phyloP scores from a whole-genome alignment of 2,329 filamentous ascomycete genomes.

The Aspergillus puulaauensis region DNA sequence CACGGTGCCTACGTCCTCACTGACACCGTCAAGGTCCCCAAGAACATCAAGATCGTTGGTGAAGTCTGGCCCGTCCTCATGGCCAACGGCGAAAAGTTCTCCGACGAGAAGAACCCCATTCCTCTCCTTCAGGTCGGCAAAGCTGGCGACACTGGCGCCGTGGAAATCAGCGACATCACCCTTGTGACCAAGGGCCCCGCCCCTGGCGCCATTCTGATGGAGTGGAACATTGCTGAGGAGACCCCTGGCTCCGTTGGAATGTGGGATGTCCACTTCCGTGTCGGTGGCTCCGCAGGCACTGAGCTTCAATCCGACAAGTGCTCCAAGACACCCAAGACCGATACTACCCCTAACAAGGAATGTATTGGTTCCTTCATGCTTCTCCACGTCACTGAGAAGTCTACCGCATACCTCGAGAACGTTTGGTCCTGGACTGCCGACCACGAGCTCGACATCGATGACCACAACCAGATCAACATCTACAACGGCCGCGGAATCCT shows the following conservation, averaged over 20 bases:
- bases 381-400: constrained; percentile 55
- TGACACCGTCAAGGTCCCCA: constrained; percentile 61
- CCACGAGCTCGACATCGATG: constrained; percentile 76
- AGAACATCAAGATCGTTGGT: constrained; percentile 82
- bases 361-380: constrained; percentile 74
- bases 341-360: constrained; percentile 60
- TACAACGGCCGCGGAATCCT: constrained; percentile 84
- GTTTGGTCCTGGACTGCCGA: constrained; percentile 88
- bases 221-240: constrained; percentile 78
- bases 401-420: constrained; percentile 80
- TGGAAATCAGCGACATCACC: constrained; percentile 86
- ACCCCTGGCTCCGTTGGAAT: constrained; percentile 70
- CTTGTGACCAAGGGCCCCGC: constrained; percentile 81
- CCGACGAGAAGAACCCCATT: constrained; percentile 71
- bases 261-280: constrained; percentile 95
- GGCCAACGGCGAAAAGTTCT: constrained; percentile 73
- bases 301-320: constrained; percentile 77
- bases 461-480: constrained; percentile 68
- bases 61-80: constrained; percentile 91
- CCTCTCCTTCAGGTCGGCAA: constrained; percentile 85
- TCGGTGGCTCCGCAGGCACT: constrained; percentile 84
- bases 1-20: constrained; percentile 64
- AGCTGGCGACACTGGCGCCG: constrained; percentile 70
- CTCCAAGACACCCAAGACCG: constrained; percentile 68
- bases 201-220: constrained; percentile 83